These are phyloP conservation scores for Rhizophlyctis rosea DNA, from an alignment of 192 early-diverging fungal species.

Conservation along the genomic window DNA sequence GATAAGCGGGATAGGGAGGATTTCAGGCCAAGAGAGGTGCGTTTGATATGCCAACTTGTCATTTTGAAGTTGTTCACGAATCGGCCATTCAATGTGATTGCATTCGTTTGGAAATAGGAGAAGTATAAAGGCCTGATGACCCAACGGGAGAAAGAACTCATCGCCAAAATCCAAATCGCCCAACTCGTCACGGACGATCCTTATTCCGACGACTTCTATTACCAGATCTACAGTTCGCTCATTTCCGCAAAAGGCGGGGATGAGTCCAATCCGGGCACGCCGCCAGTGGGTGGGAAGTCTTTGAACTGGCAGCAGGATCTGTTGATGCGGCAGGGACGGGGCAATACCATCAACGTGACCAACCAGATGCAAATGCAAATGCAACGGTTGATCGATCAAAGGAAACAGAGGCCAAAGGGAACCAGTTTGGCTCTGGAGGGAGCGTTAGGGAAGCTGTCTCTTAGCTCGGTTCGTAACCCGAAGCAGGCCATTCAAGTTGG, in stretches of 20 bases:
- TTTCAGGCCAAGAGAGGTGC: slow-evolving; percentile 22
- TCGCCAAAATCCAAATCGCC: slow-evolving; percentile 90
- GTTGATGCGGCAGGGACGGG: slow-evolving; percentile 31
- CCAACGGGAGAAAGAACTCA: slow-evolving; percentile 88
- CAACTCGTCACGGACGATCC: slow-evolving; percentile 94
- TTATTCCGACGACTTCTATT: slow-evolving; percentile 93
- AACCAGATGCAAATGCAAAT: slow-evolving; percentile 90
- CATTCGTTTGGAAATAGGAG: slow-evolving; percentile 51
- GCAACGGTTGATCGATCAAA: slow-evolving; percentile 90
- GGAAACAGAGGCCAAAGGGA: slow-evolving; percentile 81
- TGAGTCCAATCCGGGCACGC: slow-evolving; percentile 1
- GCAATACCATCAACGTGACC: slow-evolving; percentile 20
- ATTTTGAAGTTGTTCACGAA: slow-evolving; percentile 26
- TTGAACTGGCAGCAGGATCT: slow-evolving; percentile 52
- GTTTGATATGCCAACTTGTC: slow-evolving; percentile 23
- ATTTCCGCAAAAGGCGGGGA: slow-evolving; percentile 4
- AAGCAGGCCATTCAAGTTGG: slow-evolving; percentile 75
- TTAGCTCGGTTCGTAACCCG: slow-evolving; percentile 85
- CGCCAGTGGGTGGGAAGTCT: neutral
- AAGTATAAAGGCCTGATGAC: slow-evolving; percentile 89
- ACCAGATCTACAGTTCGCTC: slow-evolving; percentile 74
- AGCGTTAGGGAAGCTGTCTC: slow-evolving; percentile 90
- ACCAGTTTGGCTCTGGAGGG: slow-evolving; percentile 87
- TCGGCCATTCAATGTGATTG: slow-evolving; percentile 12
- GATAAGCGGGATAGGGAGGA: neutral